Evolutionary conservation across 192 early-diverging fungal genomes (phyloP), one percentile per base, ranked within the genome.

Genomic region (Gonapodya sp.): DNA sequence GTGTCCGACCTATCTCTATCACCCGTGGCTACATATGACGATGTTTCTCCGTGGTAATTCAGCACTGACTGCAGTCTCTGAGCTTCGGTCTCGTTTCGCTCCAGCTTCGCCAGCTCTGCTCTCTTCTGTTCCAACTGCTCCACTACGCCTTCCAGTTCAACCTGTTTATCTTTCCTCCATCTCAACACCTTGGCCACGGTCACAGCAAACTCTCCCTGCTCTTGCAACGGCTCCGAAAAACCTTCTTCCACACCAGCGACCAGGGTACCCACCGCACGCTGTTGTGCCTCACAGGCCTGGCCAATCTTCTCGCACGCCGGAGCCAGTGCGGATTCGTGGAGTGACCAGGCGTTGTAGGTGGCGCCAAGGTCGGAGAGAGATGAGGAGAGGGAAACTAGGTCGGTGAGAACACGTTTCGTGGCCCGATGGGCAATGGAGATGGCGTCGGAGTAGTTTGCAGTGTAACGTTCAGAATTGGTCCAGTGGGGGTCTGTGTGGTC

Each of bases 271-370:
- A 93, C 94, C 35, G 93, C 89, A 30, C 92, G 89, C 80, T 92
- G 93, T 2, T 93, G 93, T 36, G 92, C 91, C 83, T 99, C 98
- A 0, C 95, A 88, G 0, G 97, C 95, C 83, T 96, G 93, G 0
- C 98, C 98, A n/a, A 95, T 87, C 79, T 92, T 90, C 83, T 99
- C 98, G 81, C 98, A 93, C 0, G 94, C 93, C 32, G 92, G 92
- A 0, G 94, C 90, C n/a, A 99, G 87, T 0, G 86, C 88, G 36
- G 79, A 82, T 80, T 98, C 96, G 81, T 92, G 92, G 36, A 99
- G 87, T 73, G 96, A 98, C 86, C 98, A 98, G 31, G 93, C 95
- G 82, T 99, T 99, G 85, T 96, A 95, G 0, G 92, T 87, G 0
- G 94, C 96, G 0, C 96, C 97, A 24, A 99, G 87, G 81, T 97